Base-by-base conservation (phyloP, 192 early-diverging fungal species). In the Glomus cerebriforme region DNA sequence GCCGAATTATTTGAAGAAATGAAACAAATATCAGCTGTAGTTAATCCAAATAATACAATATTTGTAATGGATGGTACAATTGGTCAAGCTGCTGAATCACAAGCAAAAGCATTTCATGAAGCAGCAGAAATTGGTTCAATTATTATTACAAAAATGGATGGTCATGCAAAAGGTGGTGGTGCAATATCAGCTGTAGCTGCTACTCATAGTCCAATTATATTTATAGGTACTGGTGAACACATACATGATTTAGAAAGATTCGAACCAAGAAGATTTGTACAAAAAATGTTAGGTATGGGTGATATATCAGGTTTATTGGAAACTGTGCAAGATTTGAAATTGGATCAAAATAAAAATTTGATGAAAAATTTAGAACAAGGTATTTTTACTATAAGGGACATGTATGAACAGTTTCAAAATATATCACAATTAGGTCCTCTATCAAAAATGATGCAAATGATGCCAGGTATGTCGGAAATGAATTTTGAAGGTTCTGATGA, bases 21-120 rank as follows among this genome's bases (percentile, higher is more conserved):
- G 97, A 91, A 92, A 80, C 93, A 97, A 88, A 98, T 98, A 79
- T 90, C 94, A 1, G 84, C 87, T 31, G 97, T 91, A 5, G 92
- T 96, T 74, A 87, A 90, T 76, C 97, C 97, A 7, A 90, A 97
- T 81, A 91, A 95, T 82, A 92, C 92, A 26, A 96, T 98, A 69
- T 98, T 98, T 88, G 96, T 98, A 29, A 97, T 98, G 96, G 97
- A 98, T 83, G 97, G 95, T 58, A 96, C 97, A 0, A 98, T 98
- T 83, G 97, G 97, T 73, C 97, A 98, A 85, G 96, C 97, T 7
- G 97, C 96, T 6, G 96, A 98, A 76, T 82, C 86, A 64, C 97
- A 98, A 85, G 96, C 97, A 24, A 85, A 89, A 75, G 96, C 95
- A 47, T 98, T 98, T 77, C 93, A 95, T 77, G 93, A 97, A 82